These are phyloP conservation scores for Fusarium chuoi DNA, from an alignment of 2,329 filamentous ascomycete species.

Conservation along the genomic window DNA sequence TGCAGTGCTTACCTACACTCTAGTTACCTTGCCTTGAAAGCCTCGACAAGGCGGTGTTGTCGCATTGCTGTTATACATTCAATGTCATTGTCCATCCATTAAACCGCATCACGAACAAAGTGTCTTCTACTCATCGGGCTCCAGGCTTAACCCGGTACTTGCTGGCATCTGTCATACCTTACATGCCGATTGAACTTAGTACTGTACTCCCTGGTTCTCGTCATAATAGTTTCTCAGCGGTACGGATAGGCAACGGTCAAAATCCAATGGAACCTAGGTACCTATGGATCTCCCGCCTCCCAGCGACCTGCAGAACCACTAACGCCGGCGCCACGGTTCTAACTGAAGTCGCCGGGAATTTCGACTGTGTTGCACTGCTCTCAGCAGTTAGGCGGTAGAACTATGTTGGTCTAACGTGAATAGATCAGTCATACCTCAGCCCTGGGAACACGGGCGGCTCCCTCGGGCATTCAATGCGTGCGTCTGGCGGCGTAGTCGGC, in stretches of 20 bases:
- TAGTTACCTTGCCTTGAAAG: background rate
- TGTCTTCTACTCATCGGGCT: background rate
- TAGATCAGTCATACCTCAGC: conserved; percentile 21
- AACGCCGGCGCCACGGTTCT: conserved; percentile 21
- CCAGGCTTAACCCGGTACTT: background rate
- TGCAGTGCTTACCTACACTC: background rate
- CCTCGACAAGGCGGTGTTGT: conserved; percentile 3
- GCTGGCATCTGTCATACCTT: background rate
- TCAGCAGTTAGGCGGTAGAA: background rate
- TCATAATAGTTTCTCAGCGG: conserved; percentile 12
- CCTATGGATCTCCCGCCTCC: background rate
- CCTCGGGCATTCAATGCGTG: conserved; percentile 26
- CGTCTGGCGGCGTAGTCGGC: conserved; percentile 23
- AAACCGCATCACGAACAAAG: background rate
- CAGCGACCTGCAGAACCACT: conserved; percentile 13
- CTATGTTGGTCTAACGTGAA: background rate
- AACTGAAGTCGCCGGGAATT: conserved; percentile 4
- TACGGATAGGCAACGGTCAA: conserved; percentile 21
- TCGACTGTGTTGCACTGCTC: background rate
- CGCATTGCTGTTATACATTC: background rate
- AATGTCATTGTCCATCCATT: background rate
- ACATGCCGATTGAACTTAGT: background rate
- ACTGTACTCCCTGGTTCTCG: background rate
- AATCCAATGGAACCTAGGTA: background rate
- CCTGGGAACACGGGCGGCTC: conserved; percentile 30